phyloP scores from a whole-genome alignment of 768 basidiomycete species.

The Suillus decipiens region DNA sequence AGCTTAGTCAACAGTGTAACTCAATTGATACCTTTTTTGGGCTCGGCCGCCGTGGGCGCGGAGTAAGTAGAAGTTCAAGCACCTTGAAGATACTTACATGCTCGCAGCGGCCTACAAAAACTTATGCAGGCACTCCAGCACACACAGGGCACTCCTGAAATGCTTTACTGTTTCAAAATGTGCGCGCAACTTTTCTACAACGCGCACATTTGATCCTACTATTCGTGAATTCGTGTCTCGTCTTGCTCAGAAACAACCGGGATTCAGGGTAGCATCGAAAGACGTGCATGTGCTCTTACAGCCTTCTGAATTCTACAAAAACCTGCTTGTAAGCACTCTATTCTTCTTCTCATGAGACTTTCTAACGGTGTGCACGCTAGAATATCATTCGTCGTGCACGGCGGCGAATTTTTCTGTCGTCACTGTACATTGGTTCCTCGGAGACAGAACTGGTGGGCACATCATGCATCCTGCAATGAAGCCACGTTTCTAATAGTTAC shows the following conservation, averaged over 20 bases:
- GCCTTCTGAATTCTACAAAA: slow-evolving; percentile 59
- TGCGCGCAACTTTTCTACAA: slow-evolving; percentile 32
- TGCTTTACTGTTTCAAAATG: slow-evolving; percentile 23
- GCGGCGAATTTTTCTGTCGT: slow-evolving; percentile 83
- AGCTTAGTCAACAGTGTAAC: slow-evolving; percentile 24
- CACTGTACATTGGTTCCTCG: slow-evolving; percentile 81
- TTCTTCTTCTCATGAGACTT: not conserved
- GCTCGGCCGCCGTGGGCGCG: not conserved
- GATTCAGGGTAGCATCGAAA: slow-evolving; percentile 45
- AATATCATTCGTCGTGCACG: slow-evolving; percentile 78
- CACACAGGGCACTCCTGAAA: slow-evolving; percentile 9
- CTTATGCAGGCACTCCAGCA: slow-evolving; percentile 8
- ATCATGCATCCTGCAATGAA: not conserved
- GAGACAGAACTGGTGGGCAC: slow-evolving; percentile 76
- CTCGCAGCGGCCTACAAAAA: slow-evolving; percentile 10
- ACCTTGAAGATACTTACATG: slow-evolving; percentile 8
- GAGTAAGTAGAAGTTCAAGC: not conserved
- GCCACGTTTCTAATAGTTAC: not conserved
- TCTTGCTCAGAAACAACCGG: slow-evolving; percentile 46
- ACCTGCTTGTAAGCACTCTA: slow-evolving; percentile 50
- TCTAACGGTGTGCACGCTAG: slow-evolving; percentile 39
- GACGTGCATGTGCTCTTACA: slow-evolving; percentile 55
- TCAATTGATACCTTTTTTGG: not conserved
- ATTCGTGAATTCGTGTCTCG: slow-evolving; percentile 39
- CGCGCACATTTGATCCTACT: slow-evolving; percentile 31